Evolutionary conservation across 768 basidiomycete genomes (phyloP).

Genomic region (Boletus patriciae): DNA sequence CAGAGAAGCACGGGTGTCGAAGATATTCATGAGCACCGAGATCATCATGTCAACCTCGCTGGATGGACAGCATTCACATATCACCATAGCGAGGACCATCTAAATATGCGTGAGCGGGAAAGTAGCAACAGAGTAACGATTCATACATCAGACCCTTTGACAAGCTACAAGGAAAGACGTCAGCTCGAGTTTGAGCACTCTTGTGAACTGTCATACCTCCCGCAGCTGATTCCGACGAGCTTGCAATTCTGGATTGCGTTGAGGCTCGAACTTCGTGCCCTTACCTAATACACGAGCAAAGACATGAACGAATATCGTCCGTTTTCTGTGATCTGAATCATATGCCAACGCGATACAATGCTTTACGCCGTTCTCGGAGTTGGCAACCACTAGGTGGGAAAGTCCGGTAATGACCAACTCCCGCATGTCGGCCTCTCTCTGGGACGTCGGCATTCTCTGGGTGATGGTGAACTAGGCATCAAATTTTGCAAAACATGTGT

Average conservation of each 20-base stretch:
- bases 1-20: conserved; percentile 73
- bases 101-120: conserved; percentile 29
- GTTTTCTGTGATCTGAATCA: conserved; percentile 64
- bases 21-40: conserved; percentile 80
- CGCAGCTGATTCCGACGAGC: conserved; percentile 53
- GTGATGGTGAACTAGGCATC: conserved; percentile 6
- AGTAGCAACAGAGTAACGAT: not conserved
- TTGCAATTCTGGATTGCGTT: conserved; percentile 48
- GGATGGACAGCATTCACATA: conserved; percentile 83
- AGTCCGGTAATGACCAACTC: conserved; percentile 80
- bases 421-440: conserved; percentile 61
- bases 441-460: conserved; percentile 46
- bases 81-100: conserved; percentile 80
- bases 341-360: conserved; percentile 82
- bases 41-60: conserved; percentile 82
- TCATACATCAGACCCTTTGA: conserved; percentile 71
- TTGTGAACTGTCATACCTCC: conserved; percentile 47
- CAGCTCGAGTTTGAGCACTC: conserved; percentile 2
- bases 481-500: not conserved
- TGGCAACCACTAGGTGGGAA: conserved; percentile 77
- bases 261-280: conserved; percentile 74
- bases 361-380: conserved; percentile 86
- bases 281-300: conserved; percentile 79
- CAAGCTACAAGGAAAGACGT: conserved; percentile 47
- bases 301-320: conserved; percentile 80